Percentiles rank a stretch among this genome's conserved stretches.
Evolutionary conservation across 179 eudicot species (phyloP).

Genomic region (Actinidia arguta): DNA sequence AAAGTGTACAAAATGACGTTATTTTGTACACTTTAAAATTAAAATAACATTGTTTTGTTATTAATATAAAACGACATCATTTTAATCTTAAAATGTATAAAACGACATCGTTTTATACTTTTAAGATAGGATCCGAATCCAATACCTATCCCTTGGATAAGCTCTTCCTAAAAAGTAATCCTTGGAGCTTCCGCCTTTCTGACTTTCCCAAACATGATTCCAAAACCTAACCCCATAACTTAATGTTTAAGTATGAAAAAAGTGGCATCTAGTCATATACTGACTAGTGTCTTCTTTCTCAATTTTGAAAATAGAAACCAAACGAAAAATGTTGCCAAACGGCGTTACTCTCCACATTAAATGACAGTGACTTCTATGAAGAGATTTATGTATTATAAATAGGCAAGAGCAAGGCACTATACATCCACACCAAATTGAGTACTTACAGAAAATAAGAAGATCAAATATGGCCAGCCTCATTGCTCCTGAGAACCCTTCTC

Average conservation of each 20-base stretch:
- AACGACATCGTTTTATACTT: no score
- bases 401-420: neutral
- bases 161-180: no score
- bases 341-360: slow-evolving; percentile 1
- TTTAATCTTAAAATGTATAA: no score
- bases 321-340: neutral
- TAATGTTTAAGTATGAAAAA: neutral
- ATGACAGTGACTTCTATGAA: neutral
- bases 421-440: neutral
- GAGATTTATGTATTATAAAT: neutral
- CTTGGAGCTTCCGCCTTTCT: no score
- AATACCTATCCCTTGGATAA: no score
- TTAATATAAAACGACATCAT: no score
- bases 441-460: neutral
- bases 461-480: slow-evolving; percentile 66
- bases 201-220: no score
- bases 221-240: neutral
- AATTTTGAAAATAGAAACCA: neutral
- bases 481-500: slow-evolving; percentile 60
- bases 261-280: neutral
- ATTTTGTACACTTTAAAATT: no score
- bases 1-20: no score
- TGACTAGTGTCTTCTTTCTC: slow-evolving; percentile 5
- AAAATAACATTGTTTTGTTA: no score
- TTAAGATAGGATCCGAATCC: no score